Evolutionary conservation across 192 early-diverging fungal genomes (phyloP).

Genomic region (Backusella mclennaniae): DNA sequence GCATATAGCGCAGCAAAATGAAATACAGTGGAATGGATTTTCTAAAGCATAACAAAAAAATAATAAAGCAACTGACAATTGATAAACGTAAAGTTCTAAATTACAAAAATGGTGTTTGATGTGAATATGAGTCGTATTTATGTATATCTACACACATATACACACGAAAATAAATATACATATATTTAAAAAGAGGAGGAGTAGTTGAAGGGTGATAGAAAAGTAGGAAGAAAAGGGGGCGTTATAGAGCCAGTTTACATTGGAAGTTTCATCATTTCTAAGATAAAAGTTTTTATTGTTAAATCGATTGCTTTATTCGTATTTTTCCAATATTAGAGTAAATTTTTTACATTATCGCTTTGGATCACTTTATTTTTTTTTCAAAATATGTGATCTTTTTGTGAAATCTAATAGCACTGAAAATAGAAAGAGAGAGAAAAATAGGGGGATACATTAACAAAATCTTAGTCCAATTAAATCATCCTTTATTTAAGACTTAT

Average conservation of each 20-base stretch:
- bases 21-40: not conserved
- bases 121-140: not conserved
- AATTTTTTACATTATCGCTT: not conserved
- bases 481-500: not conserved
- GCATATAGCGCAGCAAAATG: not conserved
- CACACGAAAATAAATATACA: not conserved
- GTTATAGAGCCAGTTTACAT: slow-evolving; percentile 1
- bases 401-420: not conserved
- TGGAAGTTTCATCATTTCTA: slow-evolving; percentile 1
- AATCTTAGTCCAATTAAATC: not conserved
- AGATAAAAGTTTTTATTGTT: not conserved
- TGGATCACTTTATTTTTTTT: not conserved
- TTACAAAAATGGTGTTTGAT: not conserved
- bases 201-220: not conserved
- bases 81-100: not conserved
- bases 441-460: not conserved
- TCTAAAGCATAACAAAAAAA: not conserved
- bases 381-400: not conserved
- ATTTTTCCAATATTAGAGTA: not conserved
- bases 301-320: not conserved
- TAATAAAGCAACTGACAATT: not conserved
- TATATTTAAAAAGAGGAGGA: not conserved
- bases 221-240: not conserved
- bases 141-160: not conserved
- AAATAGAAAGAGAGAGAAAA: not conserved